Base-by-base conservation (phyloP, 495 filamentous ascomycete species). In the Penicillium dipodomyicola region DNA sequence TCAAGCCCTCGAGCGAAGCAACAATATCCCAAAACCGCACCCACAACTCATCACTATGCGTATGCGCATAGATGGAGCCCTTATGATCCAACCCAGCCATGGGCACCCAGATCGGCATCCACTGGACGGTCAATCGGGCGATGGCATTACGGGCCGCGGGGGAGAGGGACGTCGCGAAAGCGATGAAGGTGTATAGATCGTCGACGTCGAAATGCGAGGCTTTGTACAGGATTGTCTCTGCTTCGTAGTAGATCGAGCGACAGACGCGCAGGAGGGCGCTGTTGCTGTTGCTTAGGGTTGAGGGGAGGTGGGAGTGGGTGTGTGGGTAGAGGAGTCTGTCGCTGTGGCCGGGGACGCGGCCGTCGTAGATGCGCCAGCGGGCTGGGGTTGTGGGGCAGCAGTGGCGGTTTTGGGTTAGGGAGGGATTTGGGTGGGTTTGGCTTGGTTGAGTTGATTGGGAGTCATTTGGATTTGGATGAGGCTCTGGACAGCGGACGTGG, bases 171-270 rank as follows among this genome's bases (percentile, higher is more conserved):
- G 45, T 25, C 1, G 62, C 59, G 56, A 77, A 77, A 1, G 75
- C 72, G 45, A 76, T 64, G 51, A 76, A 74, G 27, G 75, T 76
- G 50, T 71, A 67, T 1, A 77, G 63, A 59, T 77, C 75, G 51
- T 77, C 75, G 2, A 73, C 65, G 52, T 77, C 75, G 52, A 76
- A 75, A 40, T 54, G 56, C 3, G 61, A 37, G 37, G 54, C 54
- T 27, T 33, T 39, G 60, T 79, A 79, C 9, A 74, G 67, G 12
- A 69, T 49, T 5, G 57, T 29, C 17, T 67, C 59, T 5, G 74
- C 59, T 55, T 80, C 77, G 63, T 62, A 59, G 65, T 80, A 74
- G 59, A 80, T 67, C 27, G 68, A 57, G 9, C 69, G 71, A 57
- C 77, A 77, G 51, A 73, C 75, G 6, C 63, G 68, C 7, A 80